Evolutionary conservation across 2,329 filamentous ascomycete genomes (phyloP).

Genomic region (Aspergillus cejpii): DNA sequence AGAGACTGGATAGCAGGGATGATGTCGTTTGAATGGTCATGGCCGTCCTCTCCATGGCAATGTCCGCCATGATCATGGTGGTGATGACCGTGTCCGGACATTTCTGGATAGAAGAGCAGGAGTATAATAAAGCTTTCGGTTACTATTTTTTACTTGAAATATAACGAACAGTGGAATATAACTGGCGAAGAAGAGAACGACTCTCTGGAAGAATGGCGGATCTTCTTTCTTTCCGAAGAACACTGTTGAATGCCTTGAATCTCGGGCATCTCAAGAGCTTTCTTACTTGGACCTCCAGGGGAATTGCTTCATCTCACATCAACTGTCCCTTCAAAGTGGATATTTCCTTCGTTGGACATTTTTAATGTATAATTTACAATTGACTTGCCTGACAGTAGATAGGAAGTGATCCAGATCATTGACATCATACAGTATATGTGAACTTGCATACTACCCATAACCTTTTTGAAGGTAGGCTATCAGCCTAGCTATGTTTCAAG

Average conservation of each 20-base stretch:
- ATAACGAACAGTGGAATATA: not conserved
- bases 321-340: too few relatives aligned
- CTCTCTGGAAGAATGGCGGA: slow-evolving; percentile 3
- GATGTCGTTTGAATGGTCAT: slow-evolving; percentile 89
- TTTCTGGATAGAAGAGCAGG: slow-evolving; percentile 10
- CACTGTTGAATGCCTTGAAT: not conserved
- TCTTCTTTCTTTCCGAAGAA: slow-evolving; percentile 15
- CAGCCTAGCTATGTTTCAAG: not conserved
- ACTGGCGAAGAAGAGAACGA: not conserved
- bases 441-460: too few relatives aligned
- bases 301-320: too few relatives aligned
- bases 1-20: slow-evolving; percentile 85
- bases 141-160: not conserved
- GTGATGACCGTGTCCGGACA: slow-evolving; percentile 36
- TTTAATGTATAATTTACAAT: too few relatives aligned
- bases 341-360: too few relatives aligned
- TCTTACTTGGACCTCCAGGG: too few relatives aligned
- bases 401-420: too few relatives aligned
- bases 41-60: slow-evolving; percentile 51
- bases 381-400: too few relatives aligned
- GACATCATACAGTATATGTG: too few relatives aligned
- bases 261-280: not conserved
- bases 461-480: not conserved
- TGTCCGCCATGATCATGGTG: slow-evolving; percentile 39
- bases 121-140: not conserved